Base-by-base conservation (phyloP, 768 basidiomycete species). In the Neoboletus subvelutipes region DNA sequence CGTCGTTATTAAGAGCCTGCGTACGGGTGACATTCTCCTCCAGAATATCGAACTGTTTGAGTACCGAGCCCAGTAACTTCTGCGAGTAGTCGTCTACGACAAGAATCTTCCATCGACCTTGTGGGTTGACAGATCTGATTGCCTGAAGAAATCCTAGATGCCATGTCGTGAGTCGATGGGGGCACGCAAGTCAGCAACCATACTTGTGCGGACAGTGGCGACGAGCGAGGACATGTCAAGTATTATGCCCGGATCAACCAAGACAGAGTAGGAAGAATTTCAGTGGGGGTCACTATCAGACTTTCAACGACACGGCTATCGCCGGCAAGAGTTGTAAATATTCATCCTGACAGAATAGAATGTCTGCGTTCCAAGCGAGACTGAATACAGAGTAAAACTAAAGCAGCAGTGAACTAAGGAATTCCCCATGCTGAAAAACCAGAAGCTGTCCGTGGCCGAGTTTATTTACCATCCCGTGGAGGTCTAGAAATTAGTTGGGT, bases 21-120 rank as follows among this genome's bases (percentile, higher is more conserved):
- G 70, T 76, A 97, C 96, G 82, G 45, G 94, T 97, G 42, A 98
- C 93, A 78, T 95, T 95, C 79, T 97, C 93, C 71, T 94, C 88
- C 54, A 98, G 74, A 54, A 98, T 90, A 71, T 99, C 96, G 65
- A 91, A 94, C 69, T 92, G 88, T 75, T 93, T 94, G 64, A 98
- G 80, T 4, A 95, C 92, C 10, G 89, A 84, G 58, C 86, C 83
- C 45, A 99, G 73, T 52, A 98, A 76, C 69, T 81, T 85, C 73
- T 94, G 88, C 26, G 94, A 88, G 74, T 92, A 84, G 62, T 94
- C 92, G 72, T 99, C 97, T 52, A 98, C 90, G 57, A 99, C 94
- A 43, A 98, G 84, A 64, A 97, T 90, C 83, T 99, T 99, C 97
- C 97, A 99, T 81, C 84, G 78, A 56, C 84, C 85, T 20, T 88